Base-by-base conservation (phyloP, 1,139 yeast species). In the Kodamaea plutei region DNA sequence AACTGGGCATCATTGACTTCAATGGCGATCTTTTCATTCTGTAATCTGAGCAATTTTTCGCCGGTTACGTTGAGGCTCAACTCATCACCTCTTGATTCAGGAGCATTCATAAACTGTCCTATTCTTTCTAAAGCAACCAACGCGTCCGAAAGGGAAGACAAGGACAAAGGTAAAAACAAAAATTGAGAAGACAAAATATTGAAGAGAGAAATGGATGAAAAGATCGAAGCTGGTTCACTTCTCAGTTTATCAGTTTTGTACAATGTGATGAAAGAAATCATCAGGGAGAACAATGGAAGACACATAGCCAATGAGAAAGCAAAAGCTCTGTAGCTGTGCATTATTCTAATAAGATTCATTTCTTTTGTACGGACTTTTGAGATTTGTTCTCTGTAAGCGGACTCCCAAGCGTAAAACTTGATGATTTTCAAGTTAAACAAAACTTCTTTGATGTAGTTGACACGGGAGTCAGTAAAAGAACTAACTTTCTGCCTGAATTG, bases 191-290 rank as follows among this genome's bases (percentile, higher is more conserved):
- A 50, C 35, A 72, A 59, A 20, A 76, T 68, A 43, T 79, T 79
- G 62, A 84, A 87, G 32, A 84, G 65, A 0, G 89, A 70, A 30
- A 87, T 61, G 8, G 95, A 79, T 0, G 95, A 73, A 49, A 87
- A 87, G 8, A 85, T 76, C 18, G 69, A 61, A 2, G 85, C 87
- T 1, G 93, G 79, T 37, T 67, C 65, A 40, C 76, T 69, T n/a
- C 49, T 48, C 15, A 64, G 56, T 41, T 40, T 30, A 6, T 40
- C 44, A 4, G 78, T 56, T 23, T 70, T 76, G 43, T 79, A 79
- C 43, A 84, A 59, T 0, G 79, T 79, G 41, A 87, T 71, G 49
- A 87, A 88, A 0, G 95, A 72, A 2, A 79, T 65, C 72, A 82
- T 67, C 3, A 93, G 81, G 1, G 89, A 76, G 38, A 84, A 54